Evolutionary conservation across 2,329 filamentous ascomycete species (phyloP).

Genomic region (Ophiostoma triangulosporum): DNA sequence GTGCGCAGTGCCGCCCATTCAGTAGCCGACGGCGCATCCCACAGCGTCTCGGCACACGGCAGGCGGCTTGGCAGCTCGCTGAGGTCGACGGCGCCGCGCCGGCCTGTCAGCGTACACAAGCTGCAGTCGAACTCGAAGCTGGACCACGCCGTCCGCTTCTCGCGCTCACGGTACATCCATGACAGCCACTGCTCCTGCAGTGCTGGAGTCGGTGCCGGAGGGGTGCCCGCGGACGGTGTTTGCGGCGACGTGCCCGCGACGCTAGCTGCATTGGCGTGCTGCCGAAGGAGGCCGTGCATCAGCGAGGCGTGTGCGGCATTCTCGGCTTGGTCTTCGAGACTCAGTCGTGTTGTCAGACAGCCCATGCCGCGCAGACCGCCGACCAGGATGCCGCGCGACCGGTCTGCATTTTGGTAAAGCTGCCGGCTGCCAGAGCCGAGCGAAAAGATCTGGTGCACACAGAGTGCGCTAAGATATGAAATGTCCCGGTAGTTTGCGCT

Average conservation of each 20-base stretch:
- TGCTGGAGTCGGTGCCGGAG: not conserved
- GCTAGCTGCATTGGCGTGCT: not conserved
- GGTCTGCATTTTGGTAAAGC: constrained; percentile 20
- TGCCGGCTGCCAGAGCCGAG: constrained; percentile 21
- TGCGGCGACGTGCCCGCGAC: not conserved
- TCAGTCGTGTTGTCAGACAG: constrained; percentile 15
- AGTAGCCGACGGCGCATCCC: constrained; percentile 18
- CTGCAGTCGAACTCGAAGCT: constrained; percentile 23
- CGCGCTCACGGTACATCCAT: constrained; percentile 17
- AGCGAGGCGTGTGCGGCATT: not conserved
- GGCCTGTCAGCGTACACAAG: constrained; percentile 19
- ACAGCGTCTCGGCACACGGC: constrained; percentile 19
- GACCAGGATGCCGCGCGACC: constrained; percentile 18
- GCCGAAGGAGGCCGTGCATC: not conserved
- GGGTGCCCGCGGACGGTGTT: constrained; percentile 5
- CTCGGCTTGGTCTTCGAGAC: constrained; percentile 4
- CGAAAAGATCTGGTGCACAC: constrained; percentile 21
- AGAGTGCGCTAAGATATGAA: constrained; percentile 18
- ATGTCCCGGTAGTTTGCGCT: constrained; percentile 17
- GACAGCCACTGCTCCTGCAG: constrained; percentile 13
- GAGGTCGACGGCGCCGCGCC: constrained; percentile 19
- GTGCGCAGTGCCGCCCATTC: constrained; percentile 18
- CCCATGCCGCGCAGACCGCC: constrained; percentile 18
- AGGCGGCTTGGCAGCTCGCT: constrained; percentile 18
- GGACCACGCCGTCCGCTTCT: constrained; percentile 18